Evolutionary conservation across 2,329 filamentous ascomycete species (phyloP).

Genomic region (Calonectria hawksworthii): DNA sequence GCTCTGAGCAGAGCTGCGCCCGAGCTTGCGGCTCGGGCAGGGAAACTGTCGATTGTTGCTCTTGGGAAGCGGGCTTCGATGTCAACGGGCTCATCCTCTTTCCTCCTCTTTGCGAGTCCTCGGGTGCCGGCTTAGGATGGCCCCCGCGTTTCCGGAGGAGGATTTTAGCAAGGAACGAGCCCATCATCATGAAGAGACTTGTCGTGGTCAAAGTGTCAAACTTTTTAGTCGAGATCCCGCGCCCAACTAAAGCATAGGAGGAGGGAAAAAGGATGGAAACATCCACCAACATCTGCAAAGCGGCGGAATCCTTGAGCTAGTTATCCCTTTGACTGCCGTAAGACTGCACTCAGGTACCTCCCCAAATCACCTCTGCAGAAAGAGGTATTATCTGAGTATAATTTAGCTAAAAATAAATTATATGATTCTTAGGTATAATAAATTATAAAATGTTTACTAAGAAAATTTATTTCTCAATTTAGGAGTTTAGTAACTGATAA

Average conservation of each 20-base stretch:
- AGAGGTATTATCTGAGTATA: too few species aligned
- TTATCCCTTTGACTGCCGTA: too few species aligned
- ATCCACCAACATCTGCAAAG: not conserved
- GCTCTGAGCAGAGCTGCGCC: not conserved
- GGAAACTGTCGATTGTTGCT: not conserved
- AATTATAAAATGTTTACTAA: too few species aligned
- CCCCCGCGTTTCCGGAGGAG: not conserved
- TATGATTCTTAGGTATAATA: too few species aligned
- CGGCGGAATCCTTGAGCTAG: not conserved
- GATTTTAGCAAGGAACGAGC: not conserved
- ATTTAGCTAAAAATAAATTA: too few species aligned
- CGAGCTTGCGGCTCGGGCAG: not conserved
- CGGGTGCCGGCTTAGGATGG: not conserved
- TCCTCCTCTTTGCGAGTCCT: not conserved
- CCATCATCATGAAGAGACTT: not conserved
- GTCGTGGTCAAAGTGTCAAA: not conserved
- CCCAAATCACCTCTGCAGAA: too few species aligned
- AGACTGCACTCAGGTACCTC: too few species aligned
- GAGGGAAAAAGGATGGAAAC: not conserved
- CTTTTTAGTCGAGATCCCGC: not conserved
- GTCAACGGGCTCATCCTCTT: not conserved
- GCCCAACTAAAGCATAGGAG: not conserved
- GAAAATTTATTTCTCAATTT: too few species aligned
- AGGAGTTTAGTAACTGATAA: too few species aligned
- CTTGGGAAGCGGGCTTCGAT: not conserved